A percentile compares a stretch with the other conserved stretches of the same genome.
These are phyloP conservation scores for Hypericum androsaemum DNA, from an alignment of 345 rosid genomes.

Conservation along the genomic window DNA sequence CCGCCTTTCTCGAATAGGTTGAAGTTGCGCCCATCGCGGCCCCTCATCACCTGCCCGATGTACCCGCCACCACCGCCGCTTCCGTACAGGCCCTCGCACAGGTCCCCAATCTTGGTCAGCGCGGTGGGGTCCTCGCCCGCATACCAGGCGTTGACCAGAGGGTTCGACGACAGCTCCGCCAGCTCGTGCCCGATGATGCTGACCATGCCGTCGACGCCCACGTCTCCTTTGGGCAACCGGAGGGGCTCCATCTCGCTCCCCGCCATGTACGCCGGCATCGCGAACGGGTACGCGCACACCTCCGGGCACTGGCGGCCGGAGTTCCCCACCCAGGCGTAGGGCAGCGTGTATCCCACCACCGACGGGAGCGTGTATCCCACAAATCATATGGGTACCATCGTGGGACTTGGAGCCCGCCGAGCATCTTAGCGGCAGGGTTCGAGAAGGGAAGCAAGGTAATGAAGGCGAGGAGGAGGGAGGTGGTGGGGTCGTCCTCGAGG, in stretches of 20 bases:
- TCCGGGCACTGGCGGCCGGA: slow-evolving; percentile 86
- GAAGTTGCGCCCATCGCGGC: slow-evolving; percentile 44
- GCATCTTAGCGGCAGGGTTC: no score
- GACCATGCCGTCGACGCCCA: slow-evolving; percentile 88
- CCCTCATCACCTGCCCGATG: slow-evolving; percentile 77
- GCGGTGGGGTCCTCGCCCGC: slow-evolving; percentile 98
- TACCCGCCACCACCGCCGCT: slow-evolving; percentile 95
- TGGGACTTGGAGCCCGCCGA: no score
- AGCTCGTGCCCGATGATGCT: slow-evolving; percentile 94
- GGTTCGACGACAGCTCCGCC: slow-evolving; percentile 80
- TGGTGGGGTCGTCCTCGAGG: no score
- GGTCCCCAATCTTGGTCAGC: slow-evolving; percentile 80
- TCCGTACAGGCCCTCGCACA: slow-evolving; percentile 87
- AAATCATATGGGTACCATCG: no score
- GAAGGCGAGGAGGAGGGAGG: no score
- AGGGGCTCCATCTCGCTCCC: slow-evolving; percentile 41
- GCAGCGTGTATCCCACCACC: slow-evolving; percentile 89
- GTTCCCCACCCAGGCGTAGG: slow-evolving; percentile 96
- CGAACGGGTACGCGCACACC: slow-evolving; percentile 91
- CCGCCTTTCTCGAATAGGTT: slow-evolving; percentile 74
- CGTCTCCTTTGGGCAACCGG: slow-evolving; percentile 70
- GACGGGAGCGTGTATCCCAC: slow-evolving; percentile 96
- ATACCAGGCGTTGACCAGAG: slow-evolving; percentile 91
- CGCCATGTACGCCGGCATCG: slow-evolving; percentile 83
- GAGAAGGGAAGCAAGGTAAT: no score